phyloP scores from a whole-genome alignment of 768 basidiomycete species.

The Lyophyllum shimeji region DNA sequence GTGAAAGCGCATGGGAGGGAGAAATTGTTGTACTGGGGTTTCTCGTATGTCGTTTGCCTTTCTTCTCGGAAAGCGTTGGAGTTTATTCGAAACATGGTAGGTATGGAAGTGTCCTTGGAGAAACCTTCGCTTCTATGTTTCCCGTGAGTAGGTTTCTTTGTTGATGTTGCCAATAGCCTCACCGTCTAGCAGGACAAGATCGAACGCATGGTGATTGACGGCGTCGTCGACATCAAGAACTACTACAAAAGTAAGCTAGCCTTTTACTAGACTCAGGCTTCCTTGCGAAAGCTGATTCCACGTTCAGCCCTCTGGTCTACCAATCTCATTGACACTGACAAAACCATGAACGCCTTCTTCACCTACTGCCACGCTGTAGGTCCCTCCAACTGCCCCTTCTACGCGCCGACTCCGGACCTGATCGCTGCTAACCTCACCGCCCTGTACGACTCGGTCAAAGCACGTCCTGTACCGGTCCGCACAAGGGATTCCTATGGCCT shows the following conservation, averaged over 20 bases:
- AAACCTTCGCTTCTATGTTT: constrained; percentile 28
- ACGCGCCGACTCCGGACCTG: constrained; percentile 30
- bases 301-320: constrained; percentile 31
- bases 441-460: constrained; percentile 30
- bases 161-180: neutral
- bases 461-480: constrained; percentile 33
- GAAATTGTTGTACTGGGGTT: constrained; percentile 33
- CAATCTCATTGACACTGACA: constrained; percentile 36
- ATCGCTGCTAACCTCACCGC: constrained; percentile 34
- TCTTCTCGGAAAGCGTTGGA: neutral
- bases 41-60: constrained; percentile 18
- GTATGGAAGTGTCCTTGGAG: constrained; percentile 27
- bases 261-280: neutral
- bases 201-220: constrained; percentile 38
- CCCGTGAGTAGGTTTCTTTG: constrained; percentile 16
- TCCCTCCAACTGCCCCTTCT: constrained; percentile 35
- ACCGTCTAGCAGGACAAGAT: constrained; percentile 31
- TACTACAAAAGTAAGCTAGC: constrained; percentile 34
- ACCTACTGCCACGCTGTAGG: constrained; percentile 37
- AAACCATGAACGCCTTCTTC: constrained; percentile 34
- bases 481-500: constrained; percentile 31
- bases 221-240: constrained; percentile 39
- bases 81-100: constrained; percentile 14
- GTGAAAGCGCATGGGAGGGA: constrained; percentile 28
- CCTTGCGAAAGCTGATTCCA: neutral